These are phyloP conservation scores for Wickerhamiella azymoides DNA, from an alignment of 805 yeast species.

Conservation along the genomic window DNA sequence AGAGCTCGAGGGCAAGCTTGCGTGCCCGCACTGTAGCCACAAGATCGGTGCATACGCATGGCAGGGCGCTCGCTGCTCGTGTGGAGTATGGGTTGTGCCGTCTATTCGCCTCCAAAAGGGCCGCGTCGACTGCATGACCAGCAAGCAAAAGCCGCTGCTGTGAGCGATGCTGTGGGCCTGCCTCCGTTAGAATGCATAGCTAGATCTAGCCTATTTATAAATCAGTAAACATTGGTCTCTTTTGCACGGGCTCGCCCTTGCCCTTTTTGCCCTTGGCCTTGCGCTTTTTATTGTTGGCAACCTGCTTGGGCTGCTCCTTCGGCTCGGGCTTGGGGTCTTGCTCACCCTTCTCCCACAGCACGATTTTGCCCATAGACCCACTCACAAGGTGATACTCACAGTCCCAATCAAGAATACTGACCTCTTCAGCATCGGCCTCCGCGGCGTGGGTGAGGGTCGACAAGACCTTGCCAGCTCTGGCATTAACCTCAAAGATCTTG, in stretches of 20 bases:
- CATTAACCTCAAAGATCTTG: slow-evolving; percentile 50
- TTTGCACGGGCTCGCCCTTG: slow-evolving; percentile 1
- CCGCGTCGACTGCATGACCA: slow-evolving; percentile 54
- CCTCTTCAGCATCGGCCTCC: slow-evolving; percentile 45
- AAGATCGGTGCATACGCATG: slow-evolving; percentile 89
- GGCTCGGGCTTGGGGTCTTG: slow-evolving; percentile 2
- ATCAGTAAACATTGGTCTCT: slow-evolving; percentile 5
- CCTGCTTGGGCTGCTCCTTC: neutral
- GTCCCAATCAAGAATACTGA: slow-evolving; percentile 63
- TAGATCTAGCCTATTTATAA: neutral
- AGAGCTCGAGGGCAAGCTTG: slow-evolving; percentile 72
- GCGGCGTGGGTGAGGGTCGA: slow-evolving; percentile 53
- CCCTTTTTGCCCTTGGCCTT: neutral
- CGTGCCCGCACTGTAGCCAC: slow-evolving; percentile 69
- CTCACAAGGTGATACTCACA: slow-evolving; percentile 63
- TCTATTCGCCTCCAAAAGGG: slow-evolving; percentile 70
- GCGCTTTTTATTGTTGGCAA: neutral
- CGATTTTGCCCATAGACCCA: slow-evolving; percentile 71
- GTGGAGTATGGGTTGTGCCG: slow-evolving; percentile 94
- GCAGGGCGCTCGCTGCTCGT: slow-evolving; percentile 88
- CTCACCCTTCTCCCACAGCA: slow-evolving; percentile 46
- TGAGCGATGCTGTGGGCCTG: neutral
- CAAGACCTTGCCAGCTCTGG: slow-evolving; percentile 45
- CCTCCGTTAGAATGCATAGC: no score
- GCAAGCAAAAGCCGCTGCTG: slow-evolving; percentile 7